Evolutionary conservation across 1,284 basidiomycete species (phyloP), one percentile per base, ranked within the genome.

Genomic region (Moniliophthora roreri): DNA sequence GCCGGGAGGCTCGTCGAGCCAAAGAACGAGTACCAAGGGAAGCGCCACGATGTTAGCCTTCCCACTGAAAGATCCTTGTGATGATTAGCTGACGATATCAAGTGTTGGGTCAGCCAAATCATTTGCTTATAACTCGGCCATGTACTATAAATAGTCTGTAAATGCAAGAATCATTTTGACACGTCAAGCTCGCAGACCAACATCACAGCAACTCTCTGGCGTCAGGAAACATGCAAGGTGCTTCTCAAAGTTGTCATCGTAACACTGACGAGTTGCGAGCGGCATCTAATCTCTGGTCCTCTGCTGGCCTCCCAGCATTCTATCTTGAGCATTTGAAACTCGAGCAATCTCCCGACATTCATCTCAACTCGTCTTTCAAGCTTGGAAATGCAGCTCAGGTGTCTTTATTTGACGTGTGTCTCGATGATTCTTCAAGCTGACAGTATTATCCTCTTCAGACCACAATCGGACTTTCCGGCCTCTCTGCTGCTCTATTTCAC

Each of bases 401-500:
- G 61, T 50, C 62, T 53, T 10, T 4, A 39, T 40, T 24, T n/a
- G 46, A 10, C 9, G 16, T 54, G n/a, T 23, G 15, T 26, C 47
- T 9, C 24, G 2, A n/a, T 28, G 16, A 34, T 11, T 28, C 35
- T n/a, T 44, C 35, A 3, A 18, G 20, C 23, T n/a, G 23, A 16
- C 21, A 37, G 23, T 45, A 35, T 26, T 40, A n/a, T n/a, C n/a
- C n/a, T 26, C 18, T 28, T 47, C 39, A 83, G 80, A 77, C 75
- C 0, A 60, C 77, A 0, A 78, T 84, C 15, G 83, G 80, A 0
- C 69, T 84, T 1, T 70, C 81, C 4, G 81, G 75, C 1, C 69
- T 85, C 6, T 72, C 80, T 26, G 78, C 82, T 2, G 77, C 79
- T 3, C 67, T 80, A 51, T 69, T 85, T 21, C 73, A 84, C 61